phyloP scores from a whole-genome alignment of 768 basidiomycete genomes.

The Leccinum imitatum region DNA sequence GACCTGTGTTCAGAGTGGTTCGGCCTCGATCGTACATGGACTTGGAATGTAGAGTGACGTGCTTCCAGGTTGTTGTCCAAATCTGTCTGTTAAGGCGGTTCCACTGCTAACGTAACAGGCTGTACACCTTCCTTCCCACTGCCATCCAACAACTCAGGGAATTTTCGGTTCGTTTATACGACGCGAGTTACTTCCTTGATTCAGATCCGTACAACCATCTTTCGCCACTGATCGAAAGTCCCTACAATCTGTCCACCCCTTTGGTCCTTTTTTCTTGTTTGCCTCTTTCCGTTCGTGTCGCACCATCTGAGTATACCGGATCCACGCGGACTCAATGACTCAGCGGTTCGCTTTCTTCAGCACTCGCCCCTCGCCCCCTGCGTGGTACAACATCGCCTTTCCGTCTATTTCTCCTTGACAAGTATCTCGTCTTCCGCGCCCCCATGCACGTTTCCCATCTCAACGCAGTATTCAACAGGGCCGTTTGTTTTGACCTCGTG shows the following conservation, averaged over 20 bases:
- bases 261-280: constrained; percentile 13
- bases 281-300: constrained; percentile 16
- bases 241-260: constrained; percentile 7
- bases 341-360: constrained; percentile 23
- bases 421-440: constrained; percentile 15
- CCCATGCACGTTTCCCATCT: constrained; percentile 25
- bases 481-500: constrained; percentile 37
- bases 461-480: constrained; percentile 27
- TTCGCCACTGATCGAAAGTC: constrained; percentile 18
- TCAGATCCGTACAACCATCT: constrained; percentile 16
- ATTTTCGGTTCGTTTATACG: constrained; percentile 18
- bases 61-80: constrained; percentile 7
- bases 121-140: constrained; percentile 20
- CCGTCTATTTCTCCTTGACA: constrained; percentile 15
- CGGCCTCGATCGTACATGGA: not conserved
- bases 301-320: constrained; percentile 23
- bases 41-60: not conserved
- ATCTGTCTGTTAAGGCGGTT: constrained; percentile 21
- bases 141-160: constrained; percentile 16
- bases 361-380: constrained; percentile 4
- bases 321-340: constrained; percentile 29
- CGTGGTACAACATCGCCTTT: constrained; percentile 9
- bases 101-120: constrained; percentile 33
- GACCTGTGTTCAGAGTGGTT: not conserved
- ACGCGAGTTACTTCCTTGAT: constrained; percentile 17